phyloP scores from a whole-genome alignment of 805 yeast genomes.

The Nakazawaea wickerhamii region DNA sequence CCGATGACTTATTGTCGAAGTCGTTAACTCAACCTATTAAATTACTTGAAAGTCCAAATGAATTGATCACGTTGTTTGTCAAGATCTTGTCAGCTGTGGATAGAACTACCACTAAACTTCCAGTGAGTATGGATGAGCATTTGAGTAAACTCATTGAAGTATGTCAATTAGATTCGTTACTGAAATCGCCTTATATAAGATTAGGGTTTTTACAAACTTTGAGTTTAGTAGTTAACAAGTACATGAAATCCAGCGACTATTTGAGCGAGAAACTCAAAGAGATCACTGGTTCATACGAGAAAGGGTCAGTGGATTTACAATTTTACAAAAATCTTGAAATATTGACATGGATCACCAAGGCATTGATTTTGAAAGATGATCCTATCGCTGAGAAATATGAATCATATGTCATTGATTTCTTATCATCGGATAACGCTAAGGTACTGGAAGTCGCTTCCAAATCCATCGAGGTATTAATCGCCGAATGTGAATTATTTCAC shows the following conservation, averaged over 20 bases:
- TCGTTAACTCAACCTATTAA: constrained; percentile 17
- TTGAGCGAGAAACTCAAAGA: neutral
- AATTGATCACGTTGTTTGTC: constrained; percentile 34
- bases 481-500: constrained; percentile 59
- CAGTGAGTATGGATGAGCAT: constrained; percentile 16
- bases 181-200: constrained; percentile 30
- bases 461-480: constrained; percentile 57
- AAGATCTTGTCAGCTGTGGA: constrained; percentile 51
- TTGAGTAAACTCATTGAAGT: constrained; percentile 16
- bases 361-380: constrained; percentile 56
- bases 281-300: neutral
- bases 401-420: constrained; percentile 28
- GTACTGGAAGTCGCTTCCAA: constrained; percentile 40
- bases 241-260: constrained; percentile 25
- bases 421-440: constrained; percentile 22
- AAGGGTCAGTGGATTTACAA: constrained; percentile 8
- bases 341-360: constrained; percentile 68
- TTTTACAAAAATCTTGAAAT: constrained; percentile 40
- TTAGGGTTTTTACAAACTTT: constrained; percentile 53
- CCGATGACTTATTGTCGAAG: constrained; percentile 16
- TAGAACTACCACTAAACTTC: constrained; percentile 27
- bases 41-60: constrained; percentile 24
- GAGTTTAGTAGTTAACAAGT: constrained; percentile 54
- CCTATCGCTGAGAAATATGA: constrained; percentile 28
- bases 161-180: constrained; percentile 13